Evolutionary conservation across 768 basidiomycete species (phyloP), one percentile per base, ranked within the genome.

Genomic region (Arthromyces matolae): DNA sequence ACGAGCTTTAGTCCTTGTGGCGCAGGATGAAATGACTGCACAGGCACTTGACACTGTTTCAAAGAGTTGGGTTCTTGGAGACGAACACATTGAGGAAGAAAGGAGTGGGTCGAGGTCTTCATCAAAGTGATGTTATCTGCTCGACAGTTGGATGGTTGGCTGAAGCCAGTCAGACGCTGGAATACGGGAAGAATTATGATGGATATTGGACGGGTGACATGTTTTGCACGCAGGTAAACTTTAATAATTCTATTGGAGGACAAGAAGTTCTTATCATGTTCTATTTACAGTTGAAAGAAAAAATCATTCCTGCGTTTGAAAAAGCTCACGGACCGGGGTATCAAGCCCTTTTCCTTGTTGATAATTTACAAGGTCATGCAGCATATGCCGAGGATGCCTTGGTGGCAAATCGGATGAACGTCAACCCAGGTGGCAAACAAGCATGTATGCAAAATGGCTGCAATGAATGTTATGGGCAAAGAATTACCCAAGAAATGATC

Each of bases 1-100:
- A 46, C 49, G 45, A 8, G 54, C 44, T 3, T 36, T 66, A 31
- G 68, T 70, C 40, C 55, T 62, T 14, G 51, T 53, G 34, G 60
- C 55, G 24, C 73, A 66, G 45, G 72, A 70, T 51, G 66, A 75
- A 47, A 73, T 71, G 65, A 72, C 67, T 2, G 61, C 62, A 1
- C 71, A 76, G 42, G 61, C 69, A 38, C 61, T 75, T 55, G 63
- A 73, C 72, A n/a, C n/a, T n/a, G n/a, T n/a, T n/a, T n/a, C n/a
- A n/a, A n/a, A n/a, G n/a, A n/a, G n/a, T n/a, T n/a, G 70, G 72
- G 63, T 73, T 2, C 45, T 60, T 5, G 48, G 70, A 1, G 62
- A 59, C 4, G 55, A 73, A 46, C 63, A 69, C 2, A 48, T 41
- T 75, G 32, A 51, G 50, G 42, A 72, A 73, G 56, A 75, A 75